These are phyloP conservation scores for Penicillium arizonense DNA, from an alignment of 495 filamentous ascomycete species.

Conservation along the genomic window DNA sequence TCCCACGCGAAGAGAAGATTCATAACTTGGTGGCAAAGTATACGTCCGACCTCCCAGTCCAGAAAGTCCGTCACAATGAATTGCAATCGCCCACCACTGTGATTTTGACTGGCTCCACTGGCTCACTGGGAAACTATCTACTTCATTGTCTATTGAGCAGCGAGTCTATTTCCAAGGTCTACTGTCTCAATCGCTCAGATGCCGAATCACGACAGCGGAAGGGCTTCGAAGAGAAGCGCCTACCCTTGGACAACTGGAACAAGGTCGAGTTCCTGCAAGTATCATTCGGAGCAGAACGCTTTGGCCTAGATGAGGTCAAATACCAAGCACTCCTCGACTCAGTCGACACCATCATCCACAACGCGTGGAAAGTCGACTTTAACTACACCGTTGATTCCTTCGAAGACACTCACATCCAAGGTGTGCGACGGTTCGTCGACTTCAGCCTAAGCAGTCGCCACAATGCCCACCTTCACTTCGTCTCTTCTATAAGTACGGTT, in stretches of 20 bases:
- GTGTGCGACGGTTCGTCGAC: slow-evolving; percentile 52
- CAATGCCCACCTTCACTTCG: slow-evolving; percentile 52
- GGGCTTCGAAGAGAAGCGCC: slow-evolving; percentile 20
- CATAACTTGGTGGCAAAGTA: slow-evolving; percentile 17
- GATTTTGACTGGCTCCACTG: slow-evolving; percentile 58
- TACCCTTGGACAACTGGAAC: slow-evolving; percentile 12
- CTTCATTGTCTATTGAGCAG: slow-evolving; percentile 42
- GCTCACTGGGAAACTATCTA: slow-evolving; percentile 57
- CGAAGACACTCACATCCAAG: slow-evolving; percentile 51
- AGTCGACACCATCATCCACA: slow-evolving; percentile 57
- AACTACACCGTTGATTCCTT: slow-evolving; percentile 56
- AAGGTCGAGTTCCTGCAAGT: slow-evolving; percentile 47
- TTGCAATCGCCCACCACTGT: slow-evolving; percentile 14
- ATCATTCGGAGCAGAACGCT: slow-evolving; percentile 44
- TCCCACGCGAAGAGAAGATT: slow-evolving; percentile 21
- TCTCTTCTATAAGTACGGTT: slow-evolving; percentile 53
- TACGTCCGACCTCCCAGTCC: slow-evolving; percentile 23
- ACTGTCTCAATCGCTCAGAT: slow-evolving; percentile 54
- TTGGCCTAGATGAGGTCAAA: slow-evolving; percentile 42
- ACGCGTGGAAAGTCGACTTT: slow-evolving; percentile 66
- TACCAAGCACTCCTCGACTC: slow-evolving; percentile 42
- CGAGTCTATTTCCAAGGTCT: slow-evolving; percentile 42
- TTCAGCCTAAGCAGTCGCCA: slow-evolving; percentile 45
- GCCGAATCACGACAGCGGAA: slow-evolving; percentile 19
- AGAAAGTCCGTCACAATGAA: not conserved